Evolutionary conservation across 352 stramenopile genomes (phyloP).

Genomic region (Globisporangium nodosum): DNA sequence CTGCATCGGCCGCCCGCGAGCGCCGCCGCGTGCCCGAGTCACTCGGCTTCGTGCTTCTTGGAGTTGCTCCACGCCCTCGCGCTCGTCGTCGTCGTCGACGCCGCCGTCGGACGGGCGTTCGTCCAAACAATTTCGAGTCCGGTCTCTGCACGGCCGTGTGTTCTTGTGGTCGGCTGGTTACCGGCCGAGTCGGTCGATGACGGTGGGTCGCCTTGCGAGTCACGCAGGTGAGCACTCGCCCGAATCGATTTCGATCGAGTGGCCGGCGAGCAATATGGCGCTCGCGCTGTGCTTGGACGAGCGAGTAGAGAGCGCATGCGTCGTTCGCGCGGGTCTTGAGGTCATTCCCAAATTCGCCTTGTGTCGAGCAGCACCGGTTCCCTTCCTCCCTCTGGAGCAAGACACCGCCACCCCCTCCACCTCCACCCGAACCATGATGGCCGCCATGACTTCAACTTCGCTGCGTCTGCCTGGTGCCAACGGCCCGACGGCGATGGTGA

Average conservation of each 20-base stretch:
- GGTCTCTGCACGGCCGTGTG: not conserved
- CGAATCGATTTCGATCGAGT: not conserved
- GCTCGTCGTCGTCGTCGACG: not conserved
- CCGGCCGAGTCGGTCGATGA: not conserved
- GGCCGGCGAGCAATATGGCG: not conserved
- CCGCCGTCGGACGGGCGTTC: no score
- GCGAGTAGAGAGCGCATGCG: no score
- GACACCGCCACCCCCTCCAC: no score
- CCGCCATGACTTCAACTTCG: conserved; percentile 16
- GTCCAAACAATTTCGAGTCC: not conserved
- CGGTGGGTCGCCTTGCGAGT: not conserved
- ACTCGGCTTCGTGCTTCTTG: not conserved
- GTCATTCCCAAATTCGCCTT: conserved; percentile 11
- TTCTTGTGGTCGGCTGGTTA: not conserved
- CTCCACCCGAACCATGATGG: conserved; percentile 7
- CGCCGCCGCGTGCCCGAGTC: not conserved
- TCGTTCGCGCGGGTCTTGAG: not conserved
- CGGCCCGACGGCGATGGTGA: conserved; percentile 3
- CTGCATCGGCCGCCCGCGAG: no score
- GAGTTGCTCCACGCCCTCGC: no score
- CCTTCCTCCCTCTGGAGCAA: not conserved
- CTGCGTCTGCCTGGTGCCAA: conserved; percentile 6
- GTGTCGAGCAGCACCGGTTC: not conserved
- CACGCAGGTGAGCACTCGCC: not conserved
- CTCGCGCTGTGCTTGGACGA: not conserved